These are phyloP conservation scores for Pharus latifolius DNA, from an alignment of 176 grass and related monocot species.

Conservation along the genomic window DNA sequence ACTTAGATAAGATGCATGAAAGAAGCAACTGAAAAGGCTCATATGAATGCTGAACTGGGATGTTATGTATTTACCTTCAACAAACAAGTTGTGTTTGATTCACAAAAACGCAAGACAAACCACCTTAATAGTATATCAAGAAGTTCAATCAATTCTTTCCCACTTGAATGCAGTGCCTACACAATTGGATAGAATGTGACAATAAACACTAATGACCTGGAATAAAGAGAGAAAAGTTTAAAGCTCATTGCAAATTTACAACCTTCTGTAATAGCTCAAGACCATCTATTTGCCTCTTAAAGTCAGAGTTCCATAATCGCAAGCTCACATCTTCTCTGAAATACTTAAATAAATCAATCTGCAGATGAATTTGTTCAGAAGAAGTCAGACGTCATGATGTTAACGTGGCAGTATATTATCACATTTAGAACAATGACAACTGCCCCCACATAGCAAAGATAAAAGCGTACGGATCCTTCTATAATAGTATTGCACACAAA, in stretches of 20 bases:
- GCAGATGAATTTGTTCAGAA: constrained; percentile 1
- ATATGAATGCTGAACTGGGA: neutral
- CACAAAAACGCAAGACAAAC: constrained; percentile 99
- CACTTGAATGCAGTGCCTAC: constrained; percentile 65
- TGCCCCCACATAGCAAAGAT: neutral
- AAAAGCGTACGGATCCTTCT: too few species aligned
- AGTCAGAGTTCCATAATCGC: constrained; percentile 84
- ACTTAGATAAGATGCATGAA: neutral
- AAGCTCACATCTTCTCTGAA: constrained; percentile 90
- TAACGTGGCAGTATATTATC: neutral
- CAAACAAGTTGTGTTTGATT: constrained; percentile 98
- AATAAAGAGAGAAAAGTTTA: neutral
- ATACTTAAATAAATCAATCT: constrained; percentile 93
- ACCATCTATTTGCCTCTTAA: constrained; percentile 98
- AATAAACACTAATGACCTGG: neutral
- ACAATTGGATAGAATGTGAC: neutral
- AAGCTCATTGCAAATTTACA: constrained; percentile 8
- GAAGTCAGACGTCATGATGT: neutral
- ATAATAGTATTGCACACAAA: neutral
- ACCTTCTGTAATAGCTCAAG: constrained; percentile 97
- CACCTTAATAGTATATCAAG: constrained; percentile 93
- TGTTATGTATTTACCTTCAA: constrained; percentile 54
- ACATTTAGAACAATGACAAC: neutral
- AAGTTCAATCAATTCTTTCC: constrained; percentile 84
- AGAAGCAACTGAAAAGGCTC: neutral